These are phyloP conservation scores for Chloromonas sp. DNA, from an alignment of 163 green algal genomes.

Conservation along the genomic window DNA sequence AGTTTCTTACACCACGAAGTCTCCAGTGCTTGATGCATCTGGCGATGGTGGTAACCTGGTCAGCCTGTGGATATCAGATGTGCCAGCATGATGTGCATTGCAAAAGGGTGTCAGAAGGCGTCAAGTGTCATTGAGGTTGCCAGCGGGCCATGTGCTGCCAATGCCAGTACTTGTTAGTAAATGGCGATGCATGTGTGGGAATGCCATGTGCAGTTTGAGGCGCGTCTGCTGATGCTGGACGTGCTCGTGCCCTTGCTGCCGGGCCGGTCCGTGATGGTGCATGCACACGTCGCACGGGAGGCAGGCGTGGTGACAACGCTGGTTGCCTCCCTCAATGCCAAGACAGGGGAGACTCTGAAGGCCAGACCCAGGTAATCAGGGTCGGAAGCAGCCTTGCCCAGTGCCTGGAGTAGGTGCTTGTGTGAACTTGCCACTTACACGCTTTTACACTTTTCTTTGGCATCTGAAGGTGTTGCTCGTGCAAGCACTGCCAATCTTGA, in stretches of 20 bases:
- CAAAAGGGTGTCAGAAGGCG: too few species aligned
- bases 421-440: too few species aligned
- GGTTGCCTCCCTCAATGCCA: constrained; percentile 64
- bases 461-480: background rate
- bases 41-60: too few species aligned
- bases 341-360: constrained; percentile 66
- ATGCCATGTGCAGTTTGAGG: constrained; percentile 40
- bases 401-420: too few species aligned
- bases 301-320: constrained; percentile 63
- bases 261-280: constrained; percentile 64
- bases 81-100: too few species aligned
- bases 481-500: background rate
- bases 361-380: constrained; percentile 21
- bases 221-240: constrained; percentile 71
- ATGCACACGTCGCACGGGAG: constrained; percentile 75
- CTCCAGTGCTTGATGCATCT: too few species aligned
- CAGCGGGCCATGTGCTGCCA: too few species aligned
- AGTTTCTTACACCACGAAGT: too few species aligned
- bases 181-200: background rate
- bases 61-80: too few species aligned
- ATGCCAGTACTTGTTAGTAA: too few species aligned
- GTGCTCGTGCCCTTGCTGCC: constrained; percentile 45
- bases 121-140: too few species aligned
- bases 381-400: background rate
- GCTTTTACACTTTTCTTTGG: background rate